phyloP scores from a whole-genome alignment of 2,329 filamentous ascomycete genomes.

The Magnaporthiopsis rhizophila region DNA sequence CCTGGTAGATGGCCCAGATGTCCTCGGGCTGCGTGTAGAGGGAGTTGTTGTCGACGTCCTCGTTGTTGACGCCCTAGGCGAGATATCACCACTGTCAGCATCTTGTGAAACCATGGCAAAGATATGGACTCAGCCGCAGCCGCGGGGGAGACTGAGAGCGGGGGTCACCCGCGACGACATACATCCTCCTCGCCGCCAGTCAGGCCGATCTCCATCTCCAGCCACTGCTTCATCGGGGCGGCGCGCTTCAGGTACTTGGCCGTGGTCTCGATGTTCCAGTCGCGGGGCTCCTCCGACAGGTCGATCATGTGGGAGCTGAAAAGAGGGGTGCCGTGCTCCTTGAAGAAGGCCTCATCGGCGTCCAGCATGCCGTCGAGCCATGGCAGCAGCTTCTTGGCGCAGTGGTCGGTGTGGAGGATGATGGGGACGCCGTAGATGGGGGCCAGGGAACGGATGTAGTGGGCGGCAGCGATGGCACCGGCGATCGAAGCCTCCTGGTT shows the following conservation, averaged over 20 bases:
- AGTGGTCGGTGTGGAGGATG: conserved; percentile 95
- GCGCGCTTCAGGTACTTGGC: conserved; percentile 89
- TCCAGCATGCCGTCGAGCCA: conserved; percentile 97
- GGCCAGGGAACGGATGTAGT: conserved; percentile 86
- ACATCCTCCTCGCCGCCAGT: conserved; percentile 44
- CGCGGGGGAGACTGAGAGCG: neutral
- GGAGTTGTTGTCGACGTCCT: conserved; percentile 91
- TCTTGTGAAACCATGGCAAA: neutral
- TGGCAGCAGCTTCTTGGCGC: conserved; percentile 97
- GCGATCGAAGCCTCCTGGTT: conserved; percentile 84
- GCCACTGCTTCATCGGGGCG: conserved; percentile 96
- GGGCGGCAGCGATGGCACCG: conserved; percentile 79
- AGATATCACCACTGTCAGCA: neutral
- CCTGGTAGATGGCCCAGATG: conserved; percentile 84
- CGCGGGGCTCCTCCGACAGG: conserved; percentile 81
- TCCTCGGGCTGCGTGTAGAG: conserved; percentile 98
- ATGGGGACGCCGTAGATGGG: conserved; percentile 85
- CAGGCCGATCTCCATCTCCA: conserved; percentile 96
- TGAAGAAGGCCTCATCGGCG: conserved; percentile 92
- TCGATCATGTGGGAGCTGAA: conserved; percentile 97
- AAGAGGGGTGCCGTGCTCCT: conserved; percentile 82
- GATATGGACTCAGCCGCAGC: neutral
- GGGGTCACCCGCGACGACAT: neutral
- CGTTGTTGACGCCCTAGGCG: conserved; percentile 74
- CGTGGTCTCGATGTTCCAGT: conserved; percentile 88